Evolutionary conservation across 2,329 filamentous ascomycete species (phyloP).

Genomic region (Aspergillus latus): DNA sequence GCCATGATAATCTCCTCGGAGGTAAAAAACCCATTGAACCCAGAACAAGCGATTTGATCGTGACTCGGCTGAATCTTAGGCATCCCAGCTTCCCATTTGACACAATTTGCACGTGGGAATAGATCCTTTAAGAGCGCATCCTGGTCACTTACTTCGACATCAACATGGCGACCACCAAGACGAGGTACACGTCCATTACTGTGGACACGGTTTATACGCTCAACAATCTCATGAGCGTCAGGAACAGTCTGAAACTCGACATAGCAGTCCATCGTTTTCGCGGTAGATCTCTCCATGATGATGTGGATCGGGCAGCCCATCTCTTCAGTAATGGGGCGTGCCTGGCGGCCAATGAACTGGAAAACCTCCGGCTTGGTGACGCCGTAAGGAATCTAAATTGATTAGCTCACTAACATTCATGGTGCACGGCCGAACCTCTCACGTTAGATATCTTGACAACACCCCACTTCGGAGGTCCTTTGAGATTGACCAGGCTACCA

Average conservation of each 20-base stretch:
- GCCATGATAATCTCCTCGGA: conserved; percentile 51
- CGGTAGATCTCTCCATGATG: conserved; percentile 58
- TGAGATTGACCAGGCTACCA: conserved; percentile 25
- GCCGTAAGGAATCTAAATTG: conserved; percentile 49
- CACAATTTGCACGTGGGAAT: conserved; percentile 54
- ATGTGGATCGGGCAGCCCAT: conserved; percentile 53
- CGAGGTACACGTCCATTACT: conserved; percentile 41
- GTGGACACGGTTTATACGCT: conserved; percentile 37
- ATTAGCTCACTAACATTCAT: conserved; percentile 4
- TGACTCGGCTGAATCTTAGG: conserved; percentile 35
- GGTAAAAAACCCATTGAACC: conserved; percentile 54
- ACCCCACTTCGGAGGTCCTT: conserved; percentile 25
- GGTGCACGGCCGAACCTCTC: conserved; percentile 19
- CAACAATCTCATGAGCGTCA: conserved; percentile 42
- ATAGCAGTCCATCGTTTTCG: conserved; percentile 57
- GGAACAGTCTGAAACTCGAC: conserved; percentile 44
- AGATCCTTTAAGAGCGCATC: conserved; percentile 51
- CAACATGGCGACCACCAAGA: conserved; percentile 50
- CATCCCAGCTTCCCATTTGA: conserved; percentile 45
- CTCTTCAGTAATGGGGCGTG: conserved; percentile 38
- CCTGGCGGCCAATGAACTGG: conserved; percentile 48
- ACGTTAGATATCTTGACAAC: conserved; percentile 41
- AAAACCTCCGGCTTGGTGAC: conserved; percentile 51
- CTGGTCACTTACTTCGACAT: conserved; percentile 48
- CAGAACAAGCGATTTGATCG: conserved; percentile 44